Conservation (phyloP, 441 rosid genomes). For the Pelargonium exstipulatum region DNA sequence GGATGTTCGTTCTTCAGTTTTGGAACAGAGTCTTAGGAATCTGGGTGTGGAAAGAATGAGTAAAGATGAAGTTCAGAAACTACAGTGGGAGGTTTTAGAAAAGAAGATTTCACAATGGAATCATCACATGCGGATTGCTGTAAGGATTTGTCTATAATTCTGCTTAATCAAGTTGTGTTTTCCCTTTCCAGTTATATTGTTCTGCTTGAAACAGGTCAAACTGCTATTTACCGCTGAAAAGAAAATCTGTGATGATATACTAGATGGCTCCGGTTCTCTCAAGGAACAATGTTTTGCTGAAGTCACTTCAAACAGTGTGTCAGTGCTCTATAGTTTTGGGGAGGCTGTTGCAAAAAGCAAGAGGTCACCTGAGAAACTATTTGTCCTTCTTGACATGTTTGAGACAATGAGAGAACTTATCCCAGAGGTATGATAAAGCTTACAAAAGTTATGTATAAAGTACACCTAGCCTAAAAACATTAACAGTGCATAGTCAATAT, state of each 20-base stretch:
- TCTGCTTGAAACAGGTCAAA: constrained; percentile 59
- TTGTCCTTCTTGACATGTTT: constrained; percentile 85
- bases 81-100: constrained; percentile 30
- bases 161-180: background rate
- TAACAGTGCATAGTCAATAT: too few relatives aligned
- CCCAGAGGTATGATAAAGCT: constrained; percentile 54
- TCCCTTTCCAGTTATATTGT: constrained; percentile 16
- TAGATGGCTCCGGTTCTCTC: constrained; percentile 59
- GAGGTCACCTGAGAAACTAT: constrained; percentile 83
- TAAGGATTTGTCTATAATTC: constrained; percentile 30
- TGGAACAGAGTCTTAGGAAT: background rate
- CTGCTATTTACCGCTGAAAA: constrained; percentile 75
- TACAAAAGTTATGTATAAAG: background rate
- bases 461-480: background rate
- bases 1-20: background rate
- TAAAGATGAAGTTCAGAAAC: constrained; percentile 1
- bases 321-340: constrained; percentile 78
- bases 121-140: constrained; percentile 55
- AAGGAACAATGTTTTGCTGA: constrained; percentile 83
- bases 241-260: constrained; percentile 80
- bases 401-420: constrained; percentile 92
- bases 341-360: constrained; percentile 92
- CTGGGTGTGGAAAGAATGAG: background rate
- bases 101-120: constrained; percentile 26
- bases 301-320: constrained; percentile 67